Evolutionary conservation across 108 stramenopile genomes (phyloP).

Genomic region (Seminavis robusta): DNA sequence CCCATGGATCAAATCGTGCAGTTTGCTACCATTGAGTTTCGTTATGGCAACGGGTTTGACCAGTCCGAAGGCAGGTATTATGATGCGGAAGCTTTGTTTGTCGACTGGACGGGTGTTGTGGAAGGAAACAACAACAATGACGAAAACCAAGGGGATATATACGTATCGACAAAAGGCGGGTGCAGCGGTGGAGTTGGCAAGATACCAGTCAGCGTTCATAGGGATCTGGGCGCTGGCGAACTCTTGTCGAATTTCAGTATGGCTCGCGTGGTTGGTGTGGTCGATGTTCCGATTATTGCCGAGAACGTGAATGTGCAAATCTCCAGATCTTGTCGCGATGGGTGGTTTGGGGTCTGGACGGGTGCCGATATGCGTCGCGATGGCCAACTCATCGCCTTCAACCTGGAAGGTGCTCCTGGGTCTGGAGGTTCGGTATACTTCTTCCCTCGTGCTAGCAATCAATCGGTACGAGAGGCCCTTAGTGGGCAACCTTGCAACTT

Average conservation of each 20-base stretch:
- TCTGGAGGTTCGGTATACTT: constrained; percentile 3
- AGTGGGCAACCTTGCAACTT: background rate
- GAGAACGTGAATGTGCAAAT: background rate
- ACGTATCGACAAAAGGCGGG: constrained; percentile 2
- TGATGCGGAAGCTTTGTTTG: constrained; percentile 7
- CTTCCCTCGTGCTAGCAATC: background rate
- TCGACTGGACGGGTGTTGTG: constrained; percentile 6
- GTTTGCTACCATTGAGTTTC: background rate
- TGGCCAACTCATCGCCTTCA: constrained; percentile 1
- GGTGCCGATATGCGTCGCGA: constrained; percentile 8
- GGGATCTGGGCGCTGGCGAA: background rate
- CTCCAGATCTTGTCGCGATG: background rate
- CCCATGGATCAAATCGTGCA: background rate
- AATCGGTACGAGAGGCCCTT: background rate
- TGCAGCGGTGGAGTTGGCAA: background rate
- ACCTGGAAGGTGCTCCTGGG: background rate
- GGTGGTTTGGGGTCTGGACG: background rate
- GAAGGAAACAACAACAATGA: no score
- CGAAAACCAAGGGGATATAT: background rate
- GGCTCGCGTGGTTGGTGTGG: background rate
- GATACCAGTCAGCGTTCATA: background rate
- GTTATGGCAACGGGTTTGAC: background rate
- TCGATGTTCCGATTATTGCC: no score
- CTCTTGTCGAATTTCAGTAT: background rate
- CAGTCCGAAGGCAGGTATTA: no score